Conservation (phyloP, 768 basidiomycete species). For the Russula abietina region DNA sequence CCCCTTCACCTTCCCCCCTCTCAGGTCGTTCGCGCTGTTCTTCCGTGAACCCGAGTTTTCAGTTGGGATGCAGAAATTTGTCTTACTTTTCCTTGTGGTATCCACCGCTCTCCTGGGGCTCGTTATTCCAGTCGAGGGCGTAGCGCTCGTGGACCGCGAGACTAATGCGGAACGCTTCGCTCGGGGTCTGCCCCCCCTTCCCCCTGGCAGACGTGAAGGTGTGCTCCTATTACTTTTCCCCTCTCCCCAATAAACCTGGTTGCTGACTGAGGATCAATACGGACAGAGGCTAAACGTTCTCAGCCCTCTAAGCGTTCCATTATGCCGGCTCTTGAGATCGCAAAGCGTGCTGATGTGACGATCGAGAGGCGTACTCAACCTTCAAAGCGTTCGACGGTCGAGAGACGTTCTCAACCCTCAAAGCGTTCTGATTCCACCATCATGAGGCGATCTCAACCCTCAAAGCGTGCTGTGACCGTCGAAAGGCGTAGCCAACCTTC, state of each 20-base stretch:
- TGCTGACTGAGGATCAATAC: not conserved
- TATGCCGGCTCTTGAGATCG: no score
- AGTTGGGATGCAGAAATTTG: constrained; percentile 7
- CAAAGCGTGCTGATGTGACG: no score
- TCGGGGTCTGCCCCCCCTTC: not conserved
- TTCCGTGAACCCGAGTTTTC: not conserved
- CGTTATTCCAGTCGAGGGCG: not conserved
- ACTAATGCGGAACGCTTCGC: constrained; percentile 7
- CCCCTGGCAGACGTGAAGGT: not conserved
- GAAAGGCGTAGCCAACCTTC: not conserved
- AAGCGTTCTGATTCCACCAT: no score
- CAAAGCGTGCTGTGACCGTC: not conserved
- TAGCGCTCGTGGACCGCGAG: not conserved
- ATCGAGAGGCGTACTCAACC: no score
- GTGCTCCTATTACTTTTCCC: no score
- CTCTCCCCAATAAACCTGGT: not conserved
- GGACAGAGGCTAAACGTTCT: no score
- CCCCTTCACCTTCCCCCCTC: not conserved
- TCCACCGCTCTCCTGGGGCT: not conserved
- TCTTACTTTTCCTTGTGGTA: not conserved
- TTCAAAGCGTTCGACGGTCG: no score
- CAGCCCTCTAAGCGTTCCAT: no score
- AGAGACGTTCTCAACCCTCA: no score
- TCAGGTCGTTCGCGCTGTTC: not conserved
- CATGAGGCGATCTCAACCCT: not conserved